A percentile compares a stretch with the other conserved stretches of the same genome.
Conservation (phyloP, 257 asterid genomes). For the Ajuga chamaepitys region DNA sequence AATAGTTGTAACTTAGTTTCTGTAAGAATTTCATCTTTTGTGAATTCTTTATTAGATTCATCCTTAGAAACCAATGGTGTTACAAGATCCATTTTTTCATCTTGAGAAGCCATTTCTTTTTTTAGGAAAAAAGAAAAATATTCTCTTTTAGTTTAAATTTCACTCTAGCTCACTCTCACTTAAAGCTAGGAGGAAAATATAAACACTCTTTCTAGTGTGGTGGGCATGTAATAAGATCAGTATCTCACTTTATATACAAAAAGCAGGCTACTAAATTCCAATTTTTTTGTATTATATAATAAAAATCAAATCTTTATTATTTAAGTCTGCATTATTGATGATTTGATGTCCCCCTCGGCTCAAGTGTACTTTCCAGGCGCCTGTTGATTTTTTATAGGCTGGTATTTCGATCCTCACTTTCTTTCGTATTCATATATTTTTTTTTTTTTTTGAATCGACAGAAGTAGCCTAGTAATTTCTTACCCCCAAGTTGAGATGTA, state of each 20-base stretch:
- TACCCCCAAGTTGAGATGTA: background rate
- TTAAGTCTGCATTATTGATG: slow-evolving; percentile 15
- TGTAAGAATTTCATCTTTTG: slow-evolving; percentile 24
- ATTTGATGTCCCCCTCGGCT: slow-evolving; percentile 11
- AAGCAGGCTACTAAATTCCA: slow-evolving; percentile 11
- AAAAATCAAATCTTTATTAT: slow-evolving; percentile 5
- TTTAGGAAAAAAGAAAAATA: no score
- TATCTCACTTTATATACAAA: slow-evolving; percentile 17
- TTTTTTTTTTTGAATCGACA: no score
- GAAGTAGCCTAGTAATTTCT: no score
- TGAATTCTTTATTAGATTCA: slow-evolving; percentile 10
- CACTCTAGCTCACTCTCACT: background rate
- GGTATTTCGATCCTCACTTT: background rate
- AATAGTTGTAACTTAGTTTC: slow-evolving; percentile 36
- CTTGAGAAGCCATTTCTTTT: slow-evolving; percentile 8
- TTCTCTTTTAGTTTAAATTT: background rate
- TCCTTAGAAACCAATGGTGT: slow-evolving; percentile 23
- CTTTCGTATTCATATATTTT: no score
- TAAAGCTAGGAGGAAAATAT: background rate
- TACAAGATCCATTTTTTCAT: slow-evolving; percentile 22
- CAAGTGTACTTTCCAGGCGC: background rate
- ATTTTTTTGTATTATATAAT: background rate
- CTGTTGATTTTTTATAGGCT: slow-evolving; percentile 2
- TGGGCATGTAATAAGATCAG: slow-evolving; percentile 11
- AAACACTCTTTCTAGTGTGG: slow-evolving; percentile 7